Percentiles rank a stretch among this genome's conserved stretches.
Evolutionary conservation across 2,329 filamentous ascomycete genomes (phyloP).

Genomic region (Epichloe gansuensis): DNA sequence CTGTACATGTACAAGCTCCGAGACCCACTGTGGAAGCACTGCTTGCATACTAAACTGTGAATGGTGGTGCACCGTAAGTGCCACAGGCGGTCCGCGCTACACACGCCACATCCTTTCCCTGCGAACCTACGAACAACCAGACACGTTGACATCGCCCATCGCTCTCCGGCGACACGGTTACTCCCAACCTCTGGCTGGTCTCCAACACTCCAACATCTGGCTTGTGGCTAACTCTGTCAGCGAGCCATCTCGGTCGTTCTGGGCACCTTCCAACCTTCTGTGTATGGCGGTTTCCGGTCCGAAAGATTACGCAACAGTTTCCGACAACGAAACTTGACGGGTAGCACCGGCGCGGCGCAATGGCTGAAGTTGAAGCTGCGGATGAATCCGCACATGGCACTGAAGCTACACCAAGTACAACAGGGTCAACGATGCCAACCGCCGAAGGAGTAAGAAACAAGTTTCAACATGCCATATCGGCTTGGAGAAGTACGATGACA

Average conservation of each 20-base stretch:
- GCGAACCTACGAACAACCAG: neutral
- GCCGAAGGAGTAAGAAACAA: conserved; percentile 60
- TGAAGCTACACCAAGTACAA: conserved; percentile 11
- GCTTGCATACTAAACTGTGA: no score
- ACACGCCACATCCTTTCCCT: neutral
- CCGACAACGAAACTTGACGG: neutral
- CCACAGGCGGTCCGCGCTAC: neutral
- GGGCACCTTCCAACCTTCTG: neutral
- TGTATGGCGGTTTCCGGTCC: neutral
- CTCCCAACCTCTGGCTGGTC: neutral
- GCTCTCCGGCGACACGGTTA: neutral
- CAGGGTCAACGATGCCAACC: conserved; percentile 16
- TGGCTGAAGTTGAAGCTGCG: conserved; percentile 22
- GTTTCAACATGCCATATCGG: conserved; percentile 89
- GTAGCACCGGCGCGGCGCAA: conserved; percentile 7
- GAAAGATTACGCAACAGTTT: neutral
- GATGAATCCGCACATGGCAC: conserved; percentile 19
- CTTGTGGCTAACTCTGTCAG: neutral
- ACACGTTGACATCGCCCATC: neutral
- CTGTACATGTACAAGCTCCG: neutral
- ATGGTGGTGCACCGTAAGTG: neutral
- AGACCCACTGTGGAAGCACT: neutral
- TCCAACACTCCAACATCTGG: neutral
- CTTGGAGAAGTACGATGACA: conserved; percentile 68
- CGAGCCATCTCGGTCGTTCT: neutral